Conservation (phyloP, 371 early-diverging fungal genomes). For the Umbelopsis sp. region DNA sequence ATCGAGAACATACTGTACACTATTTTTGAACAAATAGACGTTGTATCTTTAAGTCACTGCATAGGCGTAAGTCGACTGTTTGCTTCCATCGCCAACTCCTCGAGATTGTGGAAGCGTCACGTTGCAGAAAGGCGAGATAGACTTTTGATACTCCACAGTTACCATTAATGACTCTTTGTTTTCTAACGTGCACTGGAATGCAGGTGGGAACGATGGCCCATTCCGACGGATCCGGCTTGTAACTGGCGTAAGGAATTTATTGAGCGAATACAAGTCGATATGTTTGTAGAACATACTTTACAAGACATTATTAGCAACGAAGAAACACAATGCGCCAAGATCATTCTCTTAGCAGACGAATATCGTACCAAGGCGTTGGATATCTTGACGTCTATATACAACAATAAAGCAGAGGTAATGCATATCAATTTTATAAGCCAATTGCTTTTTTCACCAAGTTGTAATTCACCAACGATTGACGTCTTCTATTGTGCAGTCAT, state of each 20-base stretch:
- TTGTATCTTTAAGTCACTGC: neutral
- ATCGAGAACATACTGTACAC: neutral
- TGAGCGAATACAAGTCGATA: neutral
- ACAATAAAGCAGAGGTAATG: neutral
- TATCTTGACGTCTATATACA: neutral
- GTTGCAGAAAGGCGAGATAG: neutral
- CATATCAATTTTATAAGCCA: no score
- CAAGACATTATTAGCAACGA: neutral
- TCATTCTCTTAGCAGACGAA: neutral
- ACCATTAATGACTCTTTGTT: neutral
- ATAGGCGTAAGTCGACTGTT: neutral
- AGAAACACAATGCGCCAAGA: neutral
- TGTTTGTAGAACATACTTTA: neutral
- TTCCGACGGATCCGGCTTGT: neutral
- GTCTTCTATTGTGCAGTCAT: neutral
- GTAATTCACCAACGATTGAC: no score
- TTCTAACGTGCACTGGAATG: neutral
- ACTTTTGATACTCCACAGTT: neutral
- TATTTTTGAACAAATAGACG: neutral
- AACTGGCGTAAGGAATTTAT: conserved; percentile 9
- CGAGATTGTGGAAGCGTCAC: conserved; percentile 2
- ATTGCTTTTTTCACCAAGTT: no score
- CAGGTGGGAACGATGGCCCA: neutral
- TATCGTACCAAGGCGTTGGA: neutral
- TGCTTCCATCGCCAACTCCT: neutral